phyloP scores from a whole-genome alignment of 164 flowering plant species.

The Stephania yunnanensis region DNA sequence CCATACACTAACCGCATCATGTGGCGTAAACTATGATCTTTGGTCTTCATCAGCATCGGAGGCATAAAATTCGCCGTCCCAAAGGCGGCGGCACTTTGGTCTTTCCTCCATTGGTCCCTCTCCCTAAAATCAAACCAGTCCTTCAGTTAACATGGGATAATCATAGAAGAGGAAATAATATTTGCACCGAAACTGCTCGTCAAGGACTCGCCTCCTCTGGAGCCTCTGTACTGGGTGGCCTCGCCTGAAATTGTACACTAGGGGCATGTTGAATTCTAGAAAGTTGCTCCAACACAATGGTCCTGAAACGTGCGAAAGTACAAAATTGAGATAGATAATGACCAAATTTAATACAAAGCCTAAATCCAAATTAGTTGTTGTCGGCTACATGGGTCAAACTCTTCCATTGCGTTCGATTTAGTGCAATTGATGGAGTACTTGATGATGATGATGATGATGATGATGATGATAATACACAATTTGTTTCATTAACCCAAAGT shows the following conservation, averaged over 20 bases:
- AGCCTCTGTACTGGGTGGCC: conserved; percentile 48
- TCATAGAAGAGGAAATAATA: conserved; percentile 1
- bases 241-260: conserved; percentile 71
- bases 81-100: conserved; percentile 62
- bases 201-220: conserved; percentile 59
- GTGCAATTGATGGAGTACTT: background rate
- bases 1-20: background rate
- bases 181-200: background rate
- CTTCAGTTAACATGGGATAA: background rate
- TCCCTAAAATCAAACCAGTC: conserved; percentile 31
- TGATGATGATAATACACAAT: too few species aligned
- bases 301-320: conserved; percentile 26
- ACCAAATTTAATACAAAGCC: too few species aligned
- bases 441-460: background rate
- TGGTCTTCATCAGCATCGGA: conserved; percentile 60
- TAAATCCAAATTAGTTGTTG: too few species aligned
- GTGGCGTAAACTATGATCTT: background rate
- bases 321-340: background rate
- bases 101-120: conserved; percentile 67
- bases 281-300: conserved; percentile 63
- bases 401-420: background rate
- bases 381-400: too few species aligned
- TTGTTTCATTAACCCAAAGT: too few species aligned
- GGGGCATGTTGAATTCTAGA: conserved; percentile 71
- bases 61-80: conserved; percentile 62